Conservation (phyloP, 2,329 filamentous ascomycete genomes). For the Ophiosphaerella narmari region DNA sequence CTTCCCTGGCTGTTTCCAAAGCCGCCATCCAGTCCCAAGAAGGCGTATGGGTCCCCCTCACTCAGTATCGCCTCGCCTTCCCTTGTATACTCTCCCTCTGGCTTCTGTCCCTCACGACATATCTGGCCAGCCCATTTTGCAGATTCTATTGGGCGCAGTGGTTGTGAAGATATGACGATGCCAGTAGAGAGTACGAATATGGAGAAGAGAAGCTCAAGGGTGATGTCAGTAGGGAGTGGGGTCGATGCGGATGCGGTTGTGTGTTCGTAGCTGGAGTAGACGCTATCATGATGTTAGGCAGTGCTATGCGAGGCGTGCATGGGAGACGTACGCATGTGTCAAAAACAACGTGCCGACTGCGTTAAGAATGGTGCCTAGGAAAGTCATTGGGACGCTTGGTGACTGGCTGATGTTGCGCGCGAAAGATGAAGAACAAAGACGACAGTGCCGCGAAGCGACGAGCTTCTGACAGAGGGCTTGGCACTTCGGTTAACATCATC, state of each 20-base stretch:
- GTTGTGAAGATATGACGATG: slow-evolving; percentile 76
- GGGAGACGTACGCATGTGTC: slow-evolving; percentile 79
- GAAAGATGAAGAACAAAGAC: slow-evolving; percentile 3
- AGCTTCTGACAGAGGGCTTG: slow-evolving; percentile 15
- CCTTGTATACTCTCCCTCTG: slow-evolving; percentile 61
- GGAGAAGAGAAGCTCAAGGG: slow-evolving; percentile 80
- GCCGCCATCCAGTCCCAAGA: slow-evolving; percentile 59
- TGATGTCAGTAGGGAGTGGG: slow-evolving; percentile 79
- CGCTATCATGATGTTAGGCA: slow-evolving; percentile 60
- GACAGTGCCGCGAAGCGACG: slow-evolving; percentile 12
- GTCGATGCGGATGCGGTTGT: slow-evolving; percentile 67
- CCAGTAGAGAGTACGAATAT: slow-evolving; percentile 81
- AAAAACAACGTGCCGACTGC: slow-evolving; percentile 77
- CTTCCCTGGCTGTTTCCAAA: slow-evolving; percentile 54
- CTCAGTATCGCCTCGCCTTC: slow-evolving; percentile 70
- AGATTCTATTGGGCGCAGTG: slow-evolving; percentile 84
- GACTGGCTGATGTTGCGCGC: background rate
- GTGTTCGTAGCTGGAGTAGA: slow-evolving; percentile 96
- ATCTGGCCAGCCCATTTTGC: slow-evolving; percentile 81
- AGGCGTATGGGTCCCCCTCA: slow-evolving; percentile 75
- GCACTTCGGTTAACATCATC: slow-evolving; percentile 1
- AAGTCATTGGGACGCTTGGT: slow-evolving; percentile 61
- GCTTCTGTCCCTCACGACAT: slow-evolving; percentile 71
- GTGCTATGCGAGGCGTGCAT: background rate
- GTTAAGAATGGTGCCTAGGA: slow-evolving; percentile 72